Evolutionary conservation across 805 yeast species (phyloP), one percentile per base, ranked within the genome.

Genomic region (Kluyveromyces lactis): DNA sequence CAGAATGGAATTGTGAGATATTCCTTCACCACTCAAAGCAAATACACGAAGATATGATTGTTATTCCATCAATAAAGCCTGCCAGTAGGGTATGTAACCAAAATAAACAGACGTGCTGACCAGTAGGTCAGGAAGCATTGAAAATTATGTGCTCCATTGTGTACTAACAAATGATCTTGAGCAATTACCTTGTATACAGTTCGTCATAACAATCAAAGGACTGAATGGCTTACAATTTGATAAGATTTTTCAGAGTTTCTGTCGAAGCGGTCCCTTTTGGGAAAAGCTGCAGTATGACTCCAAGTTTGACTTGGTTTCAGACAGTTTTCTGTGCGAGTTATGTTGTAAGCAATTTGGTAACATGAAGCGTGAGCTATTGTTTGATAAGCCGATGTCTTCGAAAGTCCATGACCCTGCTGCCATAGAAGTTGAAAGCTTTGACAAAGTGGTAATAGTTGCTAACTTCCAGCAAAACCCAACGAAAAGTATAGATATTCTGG

Each of bases 351-450:
- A 39, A 8, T 43, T 43, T 38, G 21, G 39, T 13, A 18, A 21
- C 18, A 43, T 43, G 46, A 43, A 43, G 30, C 26, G 31, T n/a
- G 38, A 38, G 15, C 35, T 24, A 4, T 32, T 43, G 16, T 37
- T 43, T 13, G 41, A 43, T 23, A 40, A 36, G 32, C 46, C 46
- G 27, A 31, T 43, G 15, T 40, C 46, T n/a, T 31, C 36, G n/a
- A 31, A 33, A 13, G 33, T 26, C 16, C 42, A 43, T 23, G 36
- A 19, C 24, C 13, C 30, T 5, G 18, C 21, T 11, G 16, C 36
- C 27, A 15, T 31, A 10, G 13, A 19, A 8, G 31, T 43, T 6
- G 35, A 28, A 18, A 37, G 36, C 3, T 31, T 43, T 8, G 15
- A 23, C 3, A 26, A 34, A 6, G 26, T 43, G 9, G n/a, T 15